Percentiles rank a stretch among this genome's conserved stretches.
These are phyloP conservation scores for Pelargonium fulgidum DNA, from an alignment of 441 rosid genomes.

Conservation along the genomic window DNA sequence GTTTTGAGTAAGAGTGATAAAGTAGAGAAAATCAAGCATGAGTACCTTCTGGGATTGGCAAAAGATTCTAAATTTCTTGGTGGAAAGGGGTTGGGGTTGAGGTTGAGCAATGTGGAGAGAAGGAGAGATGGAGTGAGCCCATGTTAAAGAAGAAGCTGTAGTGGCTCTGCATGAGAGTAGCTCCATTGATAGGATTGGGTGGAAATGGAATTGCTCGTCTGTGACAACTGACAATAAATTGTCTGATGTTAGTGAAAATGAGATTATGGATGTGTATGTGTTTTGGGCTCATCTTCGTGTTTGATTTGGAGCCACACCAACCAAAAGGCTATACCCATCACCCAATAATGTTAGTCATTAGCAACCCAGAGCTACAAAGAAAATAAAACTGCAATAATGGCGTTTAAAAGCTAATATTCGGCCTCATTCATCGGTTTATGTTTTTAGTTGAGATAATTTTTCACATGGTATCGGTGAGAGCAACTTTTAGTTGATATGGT, in stretches of 20 bases:
- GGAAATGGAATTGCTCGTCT: not conserved
- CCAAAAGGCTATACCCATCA: slow-evolving; percentile 21
- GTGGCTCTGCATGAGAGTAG: slow-evolving; percentile 24
- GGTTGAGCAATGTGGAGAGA: slow-evolving; percentile 28
- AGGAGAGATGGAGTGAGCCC: slow-evolving; percentile 48
- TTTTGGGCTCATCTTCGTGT: slow-evolving; percentile 25
- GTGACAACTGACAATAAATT: not conserved
- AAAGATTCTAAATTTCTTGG: slow-evolving; percentile 34
- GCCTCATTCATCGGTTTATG: too few species aligned
- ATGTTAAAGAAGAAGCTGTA: slow-evolving; percentile 39
- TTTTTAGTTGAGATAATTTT: too few species aligned
- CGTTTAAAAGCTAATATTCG: too few species aligned
- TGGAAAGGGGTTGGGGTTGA: slow-evolving; percentile 27
- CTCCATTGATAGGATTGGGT: slow-evolving; percentile 34
- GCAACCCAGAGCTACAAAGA: too few species aligned
- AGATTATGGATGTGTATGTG: not conserved
- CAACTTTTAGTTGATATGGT: too few species aligned
- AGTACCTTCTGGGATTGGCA: slow-evolving; percentile 55
- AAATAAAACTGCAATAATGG: too few species aligned
- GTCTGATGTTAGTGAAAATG: not conserved
- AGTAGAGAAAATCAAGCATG: not conserved
- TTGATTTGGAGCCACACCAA: slow-evolving; percentile 41
- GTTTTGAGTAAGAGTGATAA: not conserved
- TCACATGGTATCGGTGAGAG: too few species aligned
- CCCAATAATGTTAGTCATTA: slow-evolving; percentile 2